Evolutionary conservation across 768 basidiomycete genomes (phyloP).

Genomic region (Mycena chlorophos): DNA sequence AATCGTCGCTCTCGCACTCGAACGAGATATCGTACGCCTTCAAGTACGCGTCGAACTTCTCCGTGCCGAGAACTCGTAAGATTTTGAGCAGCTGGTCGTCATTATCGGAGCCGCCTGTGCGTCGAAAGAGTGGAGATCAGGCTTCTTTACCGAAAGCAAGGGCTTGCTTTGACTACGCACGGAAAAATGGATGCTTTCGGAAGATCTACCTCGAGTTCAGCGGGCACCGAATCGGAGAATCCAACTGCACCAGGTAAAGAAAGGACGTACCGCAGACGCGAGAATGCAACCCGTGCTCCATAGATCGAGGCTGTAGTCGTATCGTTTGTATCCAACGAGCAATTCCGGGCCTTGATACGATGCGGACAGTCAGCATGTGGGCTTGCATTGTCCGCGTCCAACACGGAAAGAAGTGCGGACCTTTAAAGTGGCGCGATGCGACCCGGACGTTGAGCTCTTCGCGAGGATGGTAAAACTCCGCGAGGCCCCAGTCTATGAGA

Average conservation of each 20-base stretch:
- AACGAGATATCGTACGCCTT: constrained; percentile 65
- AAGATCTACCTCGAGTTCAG: constrained; percentile 50
- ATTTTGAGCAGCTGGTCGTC: constrained; percentile 74
- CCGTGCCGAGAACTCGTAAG: constrained; percentile 47
- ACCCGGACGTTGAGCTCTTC: constrained; percentile 74
- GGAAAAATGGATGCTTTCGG: constrained; percentile 74
- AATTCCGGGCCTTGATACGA: constrained; percentile 62
- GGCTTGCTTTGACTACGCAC: constrained; percentile 22
- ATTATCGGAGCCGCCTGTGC: constrained; percentile 61
- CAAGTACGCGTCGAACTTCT: constrained; percentile 61
- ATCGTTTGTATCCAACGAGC: constrained; percentile 68
- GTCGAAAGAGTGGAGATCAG: not conserved
- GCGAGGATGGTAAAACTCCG: constrained; percentile 73
- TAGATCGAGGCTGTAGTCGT: constrained; percentile 72
- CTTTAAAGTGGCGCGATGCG: constrained; percentile 43
- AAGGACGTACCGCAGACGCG: constrained; percentile 65
- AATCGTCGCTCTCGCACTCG: constrained; percentile 57
- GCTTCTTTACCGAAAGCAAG: not conserved
- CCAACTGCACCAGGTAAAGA: too few relatives aligned
- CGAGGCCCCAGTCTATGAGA: constrained; percentile 76
- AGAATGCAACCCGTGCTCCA: constrained; percentile 79
- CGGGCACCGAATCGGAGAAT: too few relatives aligned
- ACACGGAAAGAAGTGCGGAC: constrained; percentile 26
- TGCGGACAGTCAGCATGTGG: not conserved
- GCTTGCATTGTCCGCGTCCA: too few relatives aligned